A percentile compares a stretch with the other conserved stretches of the same genome.
Evolutionary conservation across 768 basidiomycete genomes (phyloP).

Genomic region (Russula ochroleuca): DNA sequence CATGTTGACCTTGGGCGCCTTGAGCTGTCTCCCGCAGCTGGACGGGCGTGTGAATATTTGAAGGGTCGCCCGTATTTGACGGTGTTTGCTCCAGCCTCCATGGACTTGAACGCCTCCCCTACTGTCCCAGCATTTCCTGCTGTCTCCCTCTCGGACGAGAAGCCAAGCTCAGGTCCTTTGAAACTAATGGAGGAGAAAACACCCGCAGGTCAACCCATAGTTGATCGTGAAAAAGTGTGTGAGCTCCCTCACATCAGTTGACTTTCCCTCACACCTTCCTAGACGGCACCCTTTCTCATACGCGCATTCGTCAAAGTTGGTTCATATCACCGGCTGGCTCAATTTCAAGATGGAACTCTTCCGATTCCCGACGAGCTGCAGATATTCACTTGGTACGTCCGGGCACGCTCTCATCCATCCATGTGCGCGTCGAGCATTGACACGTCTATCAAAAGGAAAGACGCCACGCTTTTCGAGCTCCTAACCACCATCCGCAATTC

Average conservation of each 20-base stretch:
- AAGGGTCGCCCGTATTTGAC: not conserved
- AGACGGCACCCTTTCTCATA: conserved; percentile 81
- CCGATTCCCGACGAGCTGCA: conserved; percentile 81
- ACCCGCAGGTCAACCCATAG: conserved; percentile 43
- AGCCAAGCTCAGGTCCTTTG: not conserved
- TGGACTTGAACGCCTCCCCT: not conserved
- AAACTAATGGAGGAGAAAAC: conserved; percentile 39
- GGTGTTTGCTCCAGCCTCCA: conserved; percentile 4
- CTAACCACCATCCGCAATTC: conserved; percentile 71
- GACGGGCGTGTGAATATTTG: conserved; percentile 1
- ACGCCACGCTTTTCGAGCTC: conserved; percentile 75
- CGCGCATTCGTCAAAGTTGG: conserved; percentile 81
- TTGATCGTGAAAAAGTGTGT: conserved; percentile 57
- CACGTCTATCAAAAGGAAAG: conserved; percentile 51
- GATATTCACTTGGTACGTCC: conserved; percentile 67
- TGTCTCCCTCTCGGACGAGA: not conserved
- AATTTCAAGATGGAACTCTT: conserved; percentile 74
- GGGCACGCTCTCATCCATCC: not conserved
- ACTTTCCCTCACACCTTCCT: not conserved
- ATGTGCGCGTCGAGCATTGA: not conserved
- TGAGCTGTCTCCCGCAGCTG: not conserved
- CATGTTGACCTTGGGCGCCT: no score
- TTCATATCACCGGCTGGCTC: conserved; percentile 62
- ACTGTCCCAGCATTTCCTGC: not conserved
- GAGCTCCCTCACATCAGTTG: not conserved